Percentiles rank a stretch among this genome's conserved stretches.
Evolutionary conservation across 306 rosid genomes (phyloP).

Genomic region (Delonix regia): DNA sequence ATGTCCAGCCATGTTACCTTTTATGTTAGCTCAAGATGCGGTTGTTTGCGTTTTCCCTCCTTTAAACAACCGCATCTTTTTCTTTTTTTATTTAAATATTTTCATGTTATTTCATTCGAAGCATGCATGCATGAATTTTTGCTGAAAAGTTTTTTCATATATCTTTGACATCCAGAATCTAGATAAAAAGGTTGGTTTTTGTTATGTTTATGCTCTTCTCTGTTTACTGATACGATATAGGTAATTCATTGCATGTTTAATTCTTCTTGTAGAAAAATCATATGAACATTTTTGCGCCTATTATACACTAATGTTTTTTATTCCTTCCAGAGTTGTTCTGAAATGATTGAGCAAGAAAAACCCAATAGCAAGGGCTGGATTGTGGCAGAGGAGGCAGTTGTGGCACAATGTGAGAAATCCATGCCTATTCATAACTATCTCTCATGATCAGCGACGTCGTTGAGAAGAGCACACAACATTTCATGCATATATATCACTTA

Average conservation of each 20-base stretch:
- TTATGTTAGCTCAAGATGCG: slow-evolving; percentile 18
- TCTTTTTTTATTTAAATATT: slow-evolving; percentile 4
- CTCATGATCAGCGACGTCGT: slow-evolving; percentile 34
- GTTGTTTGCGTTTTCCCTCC: slow-evolving; percentile 22
- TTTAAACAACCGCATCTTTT: neutral
- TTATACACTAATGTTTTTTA: slow-evolving; percentile 16
- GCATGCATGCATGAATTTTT: neutral
- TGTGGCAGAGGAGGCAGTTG: slow-evolving; percentile 68
- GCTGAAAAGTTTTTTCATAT: neutral
- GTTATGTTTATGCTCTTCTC: slow-evolving; percentile 9
- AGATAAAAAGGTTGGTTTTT: neutral
- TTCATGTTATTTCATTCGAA: neutral
- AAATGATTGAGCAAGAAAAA: slow-evolving; percentile 42
- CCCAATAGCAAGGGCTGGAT: slow-evolving; percentile 52
- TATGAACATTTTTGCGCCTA: neutral
- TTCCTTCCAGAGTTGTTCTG: slow-evolving; percentile 58
- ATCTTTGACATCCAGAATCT: neutral
- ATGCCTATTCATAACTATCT: slow-evolving; percentile 37
- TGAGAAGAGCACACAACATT: neutral
- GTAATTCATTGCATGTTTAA: neutral
- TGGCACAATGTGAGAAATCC: slow-evolving; percentile 64
- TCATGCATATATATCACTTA: neutral
- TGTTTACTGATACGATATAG: neutral
- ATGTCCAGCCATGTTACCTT: neutral
- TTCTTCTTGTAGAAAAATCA: neutral